phyloP scores from a whole-genome alignment of 2,329 filamentous ascomycete species.

The Paracorniculantispora psalliotae region DNA sequence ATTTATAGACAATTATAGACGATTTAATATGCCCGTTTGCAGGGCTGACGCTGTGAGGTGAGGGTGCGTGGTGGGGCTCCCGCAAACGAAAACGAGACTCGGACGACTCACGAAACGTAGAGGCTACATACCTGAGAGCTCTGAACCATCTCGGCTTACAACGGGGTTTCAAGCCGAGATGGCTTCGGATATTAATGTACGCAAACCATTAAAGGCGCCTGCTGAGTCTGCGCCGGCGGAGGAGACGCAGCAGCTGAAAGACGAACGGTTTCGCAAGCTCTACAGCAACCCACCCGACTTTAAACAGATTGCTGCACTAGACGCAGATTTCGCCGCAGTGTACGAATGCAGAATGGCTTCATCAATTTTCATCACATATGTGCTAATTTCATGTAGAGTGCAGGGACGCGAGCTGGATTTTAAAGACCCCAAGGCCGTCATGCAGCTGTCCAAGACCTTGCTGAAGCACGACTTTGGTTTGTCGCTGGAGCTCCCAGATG shows the following conservation, averaged over 20 bases:
- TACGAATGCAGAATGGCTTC: constrained; percentile 20
- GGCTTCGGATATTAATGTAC: background rate
- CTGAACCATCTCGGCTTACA: background rate
- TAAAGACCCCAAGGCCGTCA: constrained; percentile 67
- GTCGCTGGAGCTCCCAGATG: constrained; percentile 62
- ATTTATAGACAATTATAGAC: background rate
- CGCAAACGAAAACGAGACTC: background rate
- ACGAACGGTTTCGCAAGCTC: constrained; percentile 7
- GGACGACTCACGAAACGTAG: background rate
- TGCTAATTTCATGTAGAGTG: constrained; percentile 23
- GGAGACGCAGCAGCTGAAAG: constrained; percentile 1
- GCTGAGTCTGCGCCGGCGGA: background rate
- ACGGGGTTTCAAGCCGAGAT: background rate
- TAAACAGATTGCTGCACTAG: constrained; percentile 34
- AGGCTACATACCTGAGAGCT: background rate
- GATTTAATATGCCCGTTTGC: background rate
- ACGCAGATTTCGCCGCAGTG: constrained; percentile 39
- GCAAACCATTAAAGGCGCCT: background rate
- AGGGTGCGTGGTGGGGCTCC: background rate
- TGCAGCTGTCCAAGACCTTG: constrained; percentile 72
- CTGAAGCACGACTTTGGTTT: constrained; percentile 72
- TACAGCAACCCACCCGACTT: constrained; percentile 26
- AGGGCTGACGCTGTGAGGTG: background rate
- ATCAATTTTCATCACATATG: background rate
- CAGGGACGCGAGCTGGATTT: constrained; percentile 65